phyloP scores from a whole-genome alignment of 805 yeast genomes.

The Ogataea pilisensis region DNA sequence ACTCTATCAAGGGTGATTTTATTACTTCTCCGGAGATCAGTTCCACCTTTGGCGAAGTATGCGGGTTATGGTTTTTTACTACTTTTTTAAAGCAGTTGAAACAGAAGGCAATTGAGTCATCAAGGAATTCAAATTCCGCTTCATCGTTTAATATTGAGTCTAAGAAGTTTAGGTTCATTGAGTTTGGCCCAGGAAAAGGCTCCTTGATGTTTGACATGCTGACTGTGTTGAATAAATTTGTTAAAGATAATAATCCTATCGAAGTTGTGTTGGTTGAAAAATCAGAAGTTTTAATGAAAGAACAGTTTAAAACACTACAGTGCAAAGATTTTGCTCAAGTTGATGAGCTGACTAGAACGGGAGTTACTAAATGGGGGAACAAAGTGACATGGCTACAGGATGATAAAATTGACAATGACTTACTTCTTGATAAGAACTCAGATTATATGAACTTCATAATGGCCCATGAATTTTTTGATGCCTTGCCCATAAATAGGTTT shows the following conservation, averaged over 20 bases:
- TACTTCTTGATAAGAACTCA: constrained; percentile 4
- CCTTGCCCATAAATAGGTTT: constrained; percentile 73
- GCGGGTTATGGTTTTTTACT: constrained; percentile 67
- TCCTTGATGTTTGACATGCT: constrained; percentile 69
- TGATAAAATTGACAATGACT: constrained; percentile 46
- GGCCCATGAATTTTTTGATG: constrained; percentile 88
- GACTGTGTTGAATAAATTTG: constrained; percentile 40
- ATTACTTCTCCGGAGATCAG: constrained; percentile 85
- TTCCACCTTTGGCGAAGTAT: constrained; percentile 80
- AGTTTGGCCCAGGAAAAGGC: constrained; percentile 85
- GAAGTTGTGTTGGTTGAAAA: constrained; percentile 66
- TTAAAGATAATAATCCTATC: constrained; percentile 31
- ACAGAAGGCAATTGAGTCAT: constrained; percentile 32
- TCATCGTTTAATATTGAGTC: constrained; percentile 17
- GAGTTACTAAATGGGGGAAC: constrained; percentile 49
- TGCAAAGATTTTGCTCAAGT: constrained; percentile 21
- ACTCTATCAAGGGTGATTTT: constrained; percentile 56
- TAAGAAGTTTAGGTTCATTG: constrained; percentile 50
- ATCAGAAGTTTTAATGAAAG: constrained; percentile 54
- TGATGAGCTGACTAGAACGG: constrained; percentile 33
- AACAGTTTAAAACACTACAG: constrained; percentile 52
- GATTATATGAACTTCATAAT: constrained; percentile 53
- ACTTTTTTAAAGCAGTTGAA: constrained; percentile 54
- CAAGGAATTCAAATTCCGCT: constrained; percentile 11
- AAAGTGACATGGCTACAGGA: constrained; percentile 50